These are phyloP conservation scores for Acer saccharum DNA, from an alignment of 345 rosid genomes.

Conservation along the genomic window DNA sequence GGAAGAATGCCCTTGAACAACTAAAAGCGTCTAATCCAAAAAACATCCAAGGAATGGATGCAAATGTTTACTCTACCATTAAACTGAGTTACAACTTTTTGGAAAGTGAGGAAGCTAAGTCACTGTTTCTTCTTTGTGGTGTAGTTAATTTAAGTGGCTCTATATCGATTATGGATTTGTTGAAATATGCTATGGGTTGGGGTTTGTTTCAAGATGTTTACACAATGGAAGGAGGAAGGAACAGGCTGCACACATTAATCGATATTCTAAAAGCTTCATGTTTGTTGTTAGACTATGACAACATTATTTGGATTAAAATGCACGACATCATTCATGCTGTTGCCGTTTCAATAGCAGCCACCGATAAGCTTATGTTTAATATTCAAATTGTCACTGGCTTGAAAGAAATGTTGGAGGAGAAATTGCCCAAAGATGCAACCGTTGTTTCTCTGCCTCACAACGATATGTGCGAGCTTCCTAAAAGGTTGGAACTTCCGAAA, in stretches of 20 bases:
- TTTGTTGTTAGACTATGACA: no score
- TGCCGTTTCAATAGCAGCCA: constrained; percentile 24
- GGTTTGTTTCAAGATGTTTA: constrained; percentile 11
- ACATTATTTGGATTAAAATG: not conserved
- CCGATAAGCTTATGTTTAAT: not conserved
- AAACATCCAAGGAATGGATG: not conserved
- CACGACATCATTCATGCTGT: constrained; percentile 25
- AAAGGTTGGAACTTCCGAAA: constrained; percentile 11
- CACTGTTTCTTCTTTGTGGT: not conserved
- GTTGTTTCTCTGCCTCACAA: constrained; percentile 8
- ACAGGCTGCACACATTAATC: not conserved
- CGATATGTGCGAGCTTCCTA: constrained; percentile 19
- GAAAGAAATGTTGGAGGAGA: not conserved
- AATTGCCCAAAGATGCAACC: not conserved
- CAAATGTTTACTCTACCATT: not conserved
- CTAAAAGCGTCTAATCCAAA: not conserved
- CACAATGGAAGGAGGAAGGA: constrained; percentile 10
- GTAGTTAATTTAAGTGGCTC: no score
- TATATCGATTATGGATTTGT: not conserved
- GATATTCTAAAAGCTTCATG: constrained; percentile 21
- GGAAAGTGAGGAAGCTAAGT: not conserved
- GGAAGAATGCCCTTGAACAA: constrained; percentile 11
- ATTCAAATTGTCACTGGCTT: not conserved
- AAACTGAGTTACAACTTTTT: not conserved
- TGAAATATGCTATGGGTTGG: constrained; percentile 18